Evolutionary conservation across 805 yeast genomes (phyloP), one percentile per base, ranked within the genome.

Genomic region (Blastobotrys chiropterorum): DNA sequence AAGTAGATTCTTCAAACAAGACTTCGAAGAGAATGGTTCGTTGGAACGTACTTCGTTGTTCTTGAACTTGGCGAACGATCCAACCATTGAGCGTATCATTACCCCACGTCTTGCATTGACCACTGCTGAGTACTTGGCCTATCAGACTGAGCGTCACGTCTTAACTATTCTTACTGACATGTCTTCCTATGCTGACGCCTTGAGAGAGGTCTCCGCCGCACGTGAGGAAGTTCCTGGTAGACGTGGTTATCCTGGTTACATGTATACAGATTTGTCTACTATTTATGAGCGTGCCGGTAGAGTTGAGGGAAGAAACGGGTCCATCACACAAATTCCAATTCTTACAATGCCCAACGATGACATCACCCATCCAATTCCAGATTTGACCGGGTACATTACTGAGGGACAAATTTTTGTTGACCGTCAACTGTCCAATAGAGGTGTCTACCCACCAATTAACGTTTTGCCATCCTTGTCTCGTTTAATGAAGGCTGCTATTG

Each of bases 181-280:
- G 99, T 89, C 97, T 22, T 94, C 99, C n/a, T 94, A 94, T 70
- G 99, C 99, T 41, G 99, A 94, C 72, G 99, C 99, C 41, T 78
- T 94, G 68, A 90, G 99, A 84, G 99, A 94, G 77, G 99, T 94
- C 48, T 90, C 97, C 58, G 99, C 99, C 56, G 99, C 99, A 47
- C 90, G 99, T 80, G 99, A 94, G 75, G 99, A 95, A 76, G 99
- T 94, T 46, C 99, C 99, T 69, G 99, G 99, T 80, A 90, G 99
- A 82, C 90, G 99, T 84, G 99, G 99, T 79, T 94, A 94, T 74
- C 99, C 99, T 59, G 99, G 99, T 86, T 94, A 94, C 73, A 94
- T 94, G 99, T 94, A 94, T 77, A 94, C 99, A 46, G 99, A 94
- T 85, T 88, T 94, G 78, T 88, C 98, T 48, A 94, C 98, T 49